Base-by-base conservation (phyloP, 2,329 filamentous ascomycete genomes). In the Trichophyton schoenleinii region DNA sequence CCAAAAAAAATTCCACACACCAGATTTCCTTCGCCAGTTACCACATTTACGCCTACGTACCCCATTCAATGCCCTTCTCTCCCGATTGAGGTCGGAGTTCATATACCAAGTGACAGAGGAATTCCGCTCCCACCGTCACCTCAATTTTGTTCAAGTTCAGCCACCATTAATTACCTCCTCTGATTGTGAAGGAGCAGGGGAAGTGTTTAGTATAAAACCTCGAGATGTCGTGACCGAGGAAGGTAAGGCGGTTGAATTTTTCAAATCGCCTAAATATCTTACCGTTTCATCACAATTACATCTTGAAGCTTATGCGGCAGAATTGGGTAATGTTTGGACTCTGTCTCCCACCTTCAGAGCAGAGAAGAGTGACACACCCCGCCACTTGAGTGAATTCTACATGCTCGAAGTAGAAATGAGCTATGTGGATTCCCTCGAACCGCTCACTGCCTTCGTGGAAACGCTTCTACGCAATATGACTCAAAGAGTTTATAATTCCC, bases 361-460 rank as follows among this genome's bases (percentile, higher is more conserved):
- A 3, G 94, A 96, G 73, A 86, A 86, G 70, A 96, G 91, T 74
- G 91, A 97, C 70, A 97, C 94, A 0, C 86, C 91, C 4, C 85
- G 94, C 31, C 94, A 99, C 74, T 79, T 99, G 64, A 96, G 90
- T 77, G 94, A 99, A 71, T 97, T 99, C 70, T 97, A 97, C 76
- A 97, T 99, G 94, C 82, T 99, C 1, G 94, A 99, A 74, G 91
- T 87, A 15, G 94, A 99, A 73, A 79, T 91, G 71, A 87, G 85
- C 68, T 96, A 96, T 71, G 82, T 87, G 48, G 80, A 88, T 55
- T 77, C 84, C 65, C 79, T 96, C 66, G 77, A 81, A 34, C 77
- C 81, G 28, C 79, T 99, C 67, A 94, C 95, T 82, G 79, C 86
- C 61, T 73, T 92, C n/a, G 82, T 90, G 1, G 90, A 97, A 72